A percentile compares a stretch with the other conserved stretches of the same genome.
phyloP scores from a whole-genome alignment of 192 early-diverging fungal genomes.

The Coemansia sp. region DNA sequence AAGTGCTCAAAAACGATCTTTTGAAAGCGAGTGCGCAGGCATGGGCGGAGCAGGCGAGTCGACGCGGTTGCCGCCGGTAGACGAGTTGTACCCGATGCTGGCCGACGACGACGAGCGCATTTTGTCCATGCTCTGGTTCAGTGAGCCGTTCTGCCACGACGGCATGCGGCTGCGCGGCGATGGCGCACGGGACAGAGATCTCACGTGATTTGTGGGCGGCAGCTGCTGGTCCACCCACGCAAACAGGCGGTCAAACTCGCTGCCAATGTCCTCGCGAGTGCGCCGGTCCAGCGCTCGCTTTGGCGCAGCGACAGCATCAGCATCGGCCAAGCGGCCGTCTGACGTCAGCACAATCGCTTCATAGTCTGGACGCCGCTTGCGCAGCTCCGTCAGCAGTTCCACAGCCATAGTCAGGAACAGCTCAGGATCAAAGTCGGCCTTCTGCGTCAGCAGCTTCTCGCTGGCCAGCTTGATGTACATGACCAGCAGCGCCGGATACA shows the following conservation, averaged over 20 bases:
- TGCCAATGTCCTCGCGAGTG: slow-evolving; percentile 55
- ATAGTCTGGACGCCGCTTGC: slow-evolving; percentile 55
- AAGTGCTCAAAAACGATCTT: background rate
- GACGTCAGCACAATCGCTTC: slow-evolving; percentile 43
- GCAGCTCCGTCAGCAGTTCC: slow-evolving; percentile 54
- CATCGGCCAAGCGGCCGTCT: slow-evolving; percentile 29
- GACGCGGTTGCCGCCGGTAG: slow-evolving; percentile 41
- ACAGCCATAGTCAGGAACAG: slow-evolving; percentile 44
- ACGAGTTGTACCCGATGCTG: slow-evolving; percentile 41
- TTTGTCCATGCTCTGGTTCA: slow-evolving; percentile 16
- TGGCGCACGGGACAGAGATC: slow-evolving; percentile 30
- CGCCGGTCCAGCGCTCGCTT: slow-evolving; percentile 32
- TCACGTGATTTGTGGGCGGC: slow-evolving; percentile 32
- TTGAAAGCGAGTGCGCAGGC: slow-evolving; percentile 16
- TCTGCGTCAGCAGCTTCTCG: slow-evolving; percentile 47
- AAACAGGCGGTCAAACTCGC: slow-evolving; percentile 56
- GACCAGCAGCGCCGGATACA: slow-evolving; percentile 32
- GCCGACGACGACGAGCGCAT: slow-evolving; percentile 40
- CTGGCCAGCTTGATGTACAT: slow-evolving; percentile 46
- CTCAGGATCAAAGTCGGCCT: slow-evolving; percentile 53
- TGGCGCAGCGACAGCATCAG: background rate
- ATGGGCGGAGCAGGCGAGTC: slow-evolving; percentile 40
- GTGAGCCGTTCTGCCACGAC: slow-evolving; percentile 32
- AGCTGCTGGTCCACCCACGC: slow-evolving; percentile 55
- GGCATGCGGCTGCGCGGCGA: slow-evolving; percentile 46